Evolutionary conservation across 1,139 yeast genomes (phyloP).

Genomic region (Geotrichum bryndzae): DNA sequence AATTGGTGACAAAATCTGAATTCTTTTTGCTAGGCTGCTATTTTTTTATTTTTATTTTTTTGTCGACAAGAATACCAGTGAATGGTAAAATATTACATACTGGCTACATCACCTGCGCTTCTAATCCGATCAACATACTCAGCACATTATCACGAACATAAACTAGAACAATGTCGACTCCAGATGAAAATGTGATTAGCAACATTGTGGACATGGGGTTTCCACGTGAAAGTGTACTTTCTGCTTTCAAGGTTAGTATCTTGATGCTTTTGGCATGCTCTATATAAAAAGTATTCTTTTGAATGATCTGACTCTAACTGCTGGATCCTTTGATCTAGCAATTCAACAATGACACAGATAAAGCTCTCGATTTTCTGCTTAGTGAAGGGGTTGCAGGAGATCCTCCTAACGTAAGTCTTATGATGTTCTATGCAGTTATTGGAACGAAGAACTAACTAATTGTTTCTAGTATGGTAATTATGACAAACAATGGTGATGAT

Average conservation of each 20-base stretch:
- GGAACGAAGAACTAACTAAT: neutral
- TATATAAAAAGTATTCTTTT: too few species aligned
- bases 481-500: neutral
- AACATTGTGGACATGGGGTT: neutral
- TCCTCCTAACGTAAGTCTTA: neutral
- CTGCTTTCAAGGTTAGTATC: neutral
- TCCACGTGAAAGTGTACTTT: neutral
- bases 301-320: neutral
- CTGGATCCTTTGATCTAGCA: neutral
- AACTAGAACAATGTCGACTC: neutral
- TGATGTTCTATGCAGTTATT: neutral
- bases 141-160: neutral
- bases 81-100: neutral
- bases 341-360: neutral
- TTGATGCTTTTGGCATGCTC: neutral
- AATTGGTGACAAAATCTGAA: neutral
- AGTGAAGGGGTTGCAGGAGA: neutral
- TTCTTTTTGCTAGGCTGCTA: neutral
- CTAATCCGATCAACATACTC: neutral
- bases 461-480: conserved; percentile 8
- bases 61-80: neutral
- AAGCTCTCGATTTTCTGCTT: neutral
- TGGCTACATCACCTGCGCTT: neutral
- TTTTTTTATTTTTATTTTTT: too few species aligned
- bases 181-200: neutral